Base-by-base conservation (phyloP, 2,329 filamentous ascomycete species). In the Penicillium sp. region DNA sequence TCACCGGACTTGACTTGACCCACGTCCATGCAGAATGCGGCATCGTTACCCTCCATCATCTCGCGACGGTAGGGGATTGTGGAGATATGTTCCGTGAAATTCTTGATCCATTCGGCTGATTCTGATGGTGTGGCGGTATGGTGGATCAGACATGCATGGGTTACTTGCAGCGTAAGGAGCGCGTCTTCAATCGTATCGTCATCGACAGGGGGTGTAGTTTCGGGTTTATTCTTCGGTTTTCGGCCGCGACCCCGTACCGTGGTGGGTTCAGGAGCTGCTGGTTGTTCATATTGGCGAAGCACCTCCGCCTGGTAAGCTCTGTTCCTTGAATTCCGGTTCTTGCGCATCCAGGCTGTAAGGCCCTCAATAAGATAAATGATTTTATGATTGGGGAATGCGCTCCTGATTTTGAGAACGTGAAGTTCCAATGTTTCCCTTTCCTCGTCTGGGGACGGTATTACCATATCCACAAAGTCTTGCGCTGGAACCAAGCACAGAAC, bases 31-130 rank as follows among this genome's bases (percentile, higher is more conserved):
- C 90, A 93, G 70, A 93, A 93, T 0, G 83, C 74, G 3, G 76
- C 71, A 63, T 78, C 73, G 16, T 78, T 86, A 2, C 77, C 68
- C 1, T 82, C 79, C 53, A 78, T 76, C 31, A 75, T 70, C 53
- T 80, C 75, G 7, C 67, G 70, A 14, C 85, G 84, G 72, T 93
- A 93, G 0, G 89, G 90, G 22, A 89, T 85, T 1, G 87, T 90
- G 8, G 88, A 89, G 48, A 93, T 86, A 69, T 93, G 88, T 67
- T 92, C 88, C 0, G 90, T 93, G 66, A 93, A 91, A 33, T 83
- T 79, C 29, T 82, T 78, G 29, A 93, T 85, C 87, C 89, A 91
- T 63, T 88, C 83, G 2, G 89, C 88, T 1, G 88, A 90, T 66
- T 91, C 88, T 0, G 83, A 68, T 0, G 82, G 67, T 2, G 77